Evolutionary conservation across 352 stramenopile genomes (phyloP), one percentile per base, ranked within the genome.

Genomic region (Phytopythium mirpurense): DNA sequence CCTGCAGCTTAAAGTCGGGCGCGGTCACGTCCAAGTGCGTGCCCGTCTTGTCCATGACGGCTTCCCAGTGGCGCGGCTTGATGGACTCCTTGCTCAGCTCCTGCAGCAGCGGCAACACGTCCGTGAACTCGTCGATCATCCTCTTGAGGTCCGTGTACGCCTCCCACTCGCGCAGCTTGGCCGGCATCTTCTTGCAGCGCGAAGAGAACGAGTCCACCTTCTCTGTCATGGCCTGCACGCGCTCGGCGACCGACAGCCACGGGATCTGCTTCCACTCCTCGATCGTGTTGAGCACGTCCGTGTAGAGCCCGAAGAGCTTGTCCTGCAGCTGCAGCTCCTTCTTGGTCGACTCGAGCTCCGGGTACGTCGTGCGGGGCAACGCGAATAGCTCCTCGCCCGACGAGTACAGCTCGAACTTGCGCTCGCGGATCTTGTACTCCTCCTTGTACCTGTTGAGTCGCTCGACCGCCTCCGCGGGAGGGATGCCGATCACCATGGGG

Each of bases 81-180:
- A 99, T 98, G 11, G 90, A 98, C 44, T 96, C 84, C 53, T 99
- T 99, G 32, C 94, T 98, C 19, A 99, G 70, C 54, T 98, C 95
- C 57, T 97, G 88, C 2, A 99, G 63, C 6, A 99, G 65, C 12
- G 97, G 97, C 8, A 99, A 62, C 8, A 99, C 91, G 43, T 95
- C 95, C 2, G 97, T 97, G 52, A 99, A 99, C 59, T 99, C 96
- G 57, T 98, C 93, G 56, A 99, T 98, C 80, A 98, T 96, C 51
- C 93, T 89, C 61, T 96, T 98, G 2, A 99, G 65, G 46, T 98
- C 89, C 1, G 93, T 96, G 68, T 98, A 99, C 7, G 97, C 97
- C 36, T 98, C 93, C 86, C 96, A 99, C 51, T 98, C 93, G 41
- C 96, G 83, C 41, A 99, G 72, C 56, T 97, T 96, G 4, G 83